These are phyloP conservation scores for Mycena belliarum DNA, from an alignment of 768 basidiomycete genomes.

Conservation along the genomic window DNA sequence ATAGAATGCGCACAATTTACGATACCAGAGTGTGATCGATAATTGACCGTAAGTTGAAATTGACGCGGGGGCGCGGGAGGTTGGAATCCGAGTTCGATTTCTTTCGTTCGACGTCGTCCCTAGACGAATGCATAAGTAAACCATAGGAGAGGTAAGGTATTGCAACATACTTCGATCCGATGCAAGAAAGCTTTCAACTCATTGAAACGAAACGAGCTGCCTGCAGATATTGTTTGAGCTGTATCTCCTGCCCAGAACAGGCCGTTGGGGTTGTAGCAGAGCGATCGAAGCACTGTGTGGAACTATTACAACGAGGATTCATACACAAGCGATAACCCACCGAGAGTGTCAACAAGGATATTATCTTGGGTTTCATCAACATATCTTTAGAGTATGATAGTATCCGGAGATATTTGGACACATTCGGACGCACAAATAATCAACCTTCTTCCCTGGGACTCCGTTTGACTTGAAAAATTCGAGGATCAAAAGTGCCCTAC, in stretches of 20 bases:
- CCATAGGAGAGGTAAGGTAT: not conserved
- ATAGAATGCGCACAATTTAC: conserved; percentile 67
- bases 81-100: conserved; percentile 11
- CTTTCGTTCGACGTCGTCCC: conserved; percentile 21
- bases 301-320: not conserved
- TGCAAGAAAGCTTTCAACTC: conserved; percentile 70
- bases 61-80: conserved; percentile 28
- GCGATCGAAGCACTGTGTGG: conserved; percentile 48
- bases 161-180: conserved; percentile 52
- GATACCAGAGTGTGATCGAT: conserved; percentile 72
- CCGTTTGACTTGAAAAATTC: conserved; percentile 30
- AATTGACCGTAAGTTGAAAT: conserved; percentile 66
- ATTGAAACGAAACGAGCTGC: conserved; percentile 71
- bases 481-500: conserved; percentile 48
- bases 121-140: conserved; percentile 14
- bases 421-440: conserved; percentile 32
- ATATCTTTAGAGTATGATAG: conserved; percentile 43
- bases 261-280: conserved; percentile 66
- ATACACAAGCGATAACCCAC: not conserved
- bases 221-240: conserved; percentile 74
- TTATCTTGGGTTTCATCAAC: conserved; percentile 78
- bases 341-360: conserved; percentile 60
- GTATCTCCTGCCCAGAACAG: conserved; percentile 82
- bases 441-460: conserved; percentile 46
- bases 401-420: not conserved